These are phyloP conservation scores for Boletales sp. DNA, from an alignment of 768 basidiomycete genomes.

Conservation along the genomic window DNA sequence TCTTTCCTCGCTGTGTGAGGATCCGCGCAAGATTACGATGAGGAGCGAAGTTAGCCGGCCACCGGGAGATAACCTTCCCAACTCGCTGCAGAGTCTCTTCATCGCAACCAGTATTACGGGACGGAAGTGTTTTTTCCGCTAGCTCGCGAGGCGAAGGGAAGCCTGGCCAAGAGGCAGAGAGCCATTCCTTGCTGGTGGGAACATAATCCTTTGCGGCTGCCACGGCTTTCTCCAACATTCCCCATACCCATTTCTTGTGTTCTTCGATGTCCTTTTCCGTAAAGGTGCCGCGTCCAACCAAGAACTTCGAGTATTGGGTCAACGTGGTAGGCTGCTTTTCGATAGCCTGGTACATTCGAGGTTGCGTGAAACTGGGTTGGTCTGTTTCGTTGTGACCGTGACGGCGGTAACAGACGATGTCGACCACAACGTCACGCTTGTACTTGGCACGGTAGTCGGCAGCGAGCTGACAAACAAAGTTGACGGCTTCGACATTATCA, in stretches of 20 bases:
- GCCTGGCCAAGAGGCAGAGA: slow-evolving; percentile 96
- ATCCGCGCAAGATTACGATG: slow-evolving; percentile 96
- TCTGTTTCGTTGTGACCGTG: slow-evolving; percentile 99
- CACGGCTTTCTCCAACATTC: slow-evolving; percentile 96
- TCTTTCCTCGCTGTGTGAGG: slow-evolving; percentile 81
- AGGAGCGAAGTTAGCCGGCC: slow-evolving; percentile 79
- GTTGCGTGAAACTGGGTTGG: slow-evolving; percentile 98
- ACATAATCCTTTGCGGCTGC: slow-evolving; percentile 93
- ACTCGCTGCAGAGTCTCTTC: slow-evolving; percentile 74
- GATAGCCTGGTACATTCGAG: slow-evolving; percentile 97
- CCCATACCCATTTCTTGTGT: slow-evolving; percentile 99
- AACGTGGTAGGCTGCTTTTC: slow-evolving; percentile 90
- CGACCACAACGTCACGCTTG: slow-evolving; percentile 98
- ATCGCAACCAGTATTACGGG: slow-evolving; percentile 79
- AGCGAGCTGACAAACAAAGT: slow-evolving; percentile 96
- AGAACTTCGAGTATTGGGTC: slow-evolving; percentile 87
- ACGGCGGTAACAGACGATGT: slow-evolving; percentile 98
- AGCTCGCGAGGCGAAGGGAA: slow-evolving; percentile 97
- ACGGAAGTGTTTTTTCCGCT: slow-evolving; percentile 89
- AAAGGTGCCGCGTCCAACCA: slow-evolving; percentile 89
- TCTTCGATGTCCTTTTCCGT: slow-evolving; percentile 96
- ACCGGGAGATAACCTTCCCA: slow-evolving; percentile 83
- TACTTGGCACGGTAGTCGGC: slow-evolving; percentile 98
- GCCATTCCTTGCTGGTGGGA: slow-evolving; percentile 93
- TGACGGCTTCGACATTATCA: slow-evolving; percentile 97